Evolutionary conservation across 768 basidiomycete genomes (phyloP), one percentile per base, ranked within the genome.

Genomic region (Mycena crocata): DNA sequence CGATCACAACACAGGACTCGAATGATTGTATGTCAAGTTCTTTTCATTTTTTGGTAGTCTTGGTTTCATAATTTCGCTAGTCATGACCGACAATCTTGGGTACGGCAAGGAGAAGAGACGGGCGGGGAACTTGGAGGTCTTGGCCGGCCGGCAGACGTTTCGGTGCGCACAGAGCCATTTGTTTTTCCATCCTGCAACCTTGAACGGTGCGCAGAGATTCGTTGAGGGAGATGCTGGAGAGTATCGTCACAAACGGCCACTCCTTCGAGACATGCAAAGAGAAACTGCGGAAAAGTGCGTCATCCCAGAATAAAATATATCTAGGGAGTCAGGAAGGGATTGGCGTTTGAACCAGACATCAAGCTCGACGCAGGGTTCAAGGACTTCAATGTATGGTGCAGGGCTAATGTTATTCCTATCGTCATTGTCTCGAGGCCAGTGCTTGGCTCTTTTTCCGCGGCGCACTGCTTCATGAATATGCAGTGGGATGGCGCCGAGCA

Each of bases 401-500:
- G 93, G 73, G 79, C 78, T 2, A 83, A 89, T 49, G 90, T 90
- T 70, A 87, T 99, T 49, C 98, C 98, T 15, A 86, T 98, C 67
- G 91, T 97, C 66, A 94, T 98, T 75, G 94, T 98, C 45, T 98
- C 96, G 5, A 95, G 93, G 94, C 93, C 31, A 1, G 68, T 24
- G 32, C 72, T 57, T 59, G 28, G 34, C 23, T 31, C 42, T 23
- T n/a, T n/a, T n/a, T n/a, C n/a, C n/a, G n/a, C 45, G 57, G 44
- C n/a, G n/a, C 39, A 55, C 52, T 51, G 3, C 15, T 39, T 48
- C 21, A 74, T 5, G 26, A n/a, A n/a, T n/a, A n/a, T n/a, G n/a
- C n/a, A 95, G 94, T 69, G 96, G 96, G 28, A 98, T 98, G 96
- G 90, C 90, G 13, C 96, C 96, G 15, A 87, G 93, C 70, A 98